phyloP scores from a whole-genome alignment of 1,139 yeast species.

The Insectozyma bohioensis region DNA sequence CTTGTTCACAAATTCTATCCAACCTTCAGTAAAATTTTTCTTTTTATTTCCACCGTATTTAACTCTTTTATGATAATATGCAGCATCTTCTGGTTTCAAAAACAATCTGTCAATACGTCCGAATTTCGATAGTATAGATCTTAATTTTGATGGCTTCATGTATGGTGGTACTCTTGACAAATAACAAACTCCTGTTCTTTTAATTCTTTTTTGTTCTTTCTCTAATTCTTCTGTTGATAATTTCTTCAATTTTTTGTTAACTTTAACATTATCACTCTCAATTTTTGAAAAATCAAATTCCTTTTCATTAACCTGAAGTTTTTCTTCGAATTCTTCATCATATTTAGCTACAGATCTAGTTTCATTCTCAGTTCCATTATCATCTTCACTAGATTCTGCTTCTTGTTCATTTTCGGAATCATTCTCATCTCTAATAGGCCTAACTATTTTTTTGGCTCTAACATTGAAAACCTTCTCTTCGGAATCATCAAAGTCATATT shows the following conservation, averaged over 20 bases:
- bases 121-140: conserved; percentile 76
- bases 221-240: conserved; percentile 54
- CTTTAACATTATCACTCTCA: conserved; percentile 18
- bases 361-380: conserved; percentile 9
- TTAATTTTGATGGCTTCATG: conserved; percentile 91
- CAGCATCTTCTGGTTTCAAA: conserved; percentile 80
- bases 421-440: conserved; percentile 10
- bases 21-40: conserved; percentile 86
- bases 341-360: conserved; percentile 15
- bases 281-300: too few relatives aligned
- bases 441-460: conserved; percentile 2
- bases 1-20: conserved; percentile 90
- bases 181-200: conserved; percentile 88
- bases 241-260: conserved; percentile 41
- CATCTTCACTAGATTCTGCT: not conserved
- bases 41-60: conserved; percentile 95
- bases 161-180: conserved; percentile 91
- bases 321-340: conserved; percentile 10
- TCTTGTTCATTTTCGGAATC: conserved; percentile 35
- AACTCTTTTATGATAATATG: conserved; percentile 63
- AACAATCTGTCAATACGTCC: conserved; percentile 86
- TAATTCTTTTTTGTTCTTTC: conserved; percentile 56
- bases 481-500: not conserved
- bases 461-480: not conserved
- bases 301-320: conserved; percentile 12